These are phyloP conservation scores for Solanum hybrid DNA, from an alignment of 305 asterid genomes.

Conservation along the genomic window DNA sequence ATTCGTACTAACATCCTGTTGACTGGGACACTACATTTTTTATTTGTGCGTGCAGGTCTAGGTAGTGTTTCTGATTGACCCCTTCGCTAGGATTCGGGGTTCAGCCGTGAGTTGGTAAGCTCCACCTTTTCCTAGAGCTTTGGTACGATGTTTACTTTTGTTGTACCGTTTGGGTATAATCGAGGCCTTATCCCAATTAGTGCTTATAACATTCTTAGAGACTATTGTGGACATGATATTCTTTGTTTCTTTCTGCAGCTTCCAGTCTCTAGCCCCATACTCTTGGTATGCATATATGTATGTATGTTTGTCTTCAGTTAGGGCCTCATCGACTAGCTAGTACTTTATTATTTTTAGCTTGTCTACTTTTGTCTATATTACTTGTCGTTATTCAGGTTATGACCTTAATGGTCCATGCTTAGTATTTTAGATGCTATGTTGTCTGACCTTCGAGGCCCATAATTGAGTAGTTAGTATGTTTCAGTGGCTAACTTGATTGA, in stretches of 20 bases:
- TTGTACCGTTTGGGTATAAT: not conserved
- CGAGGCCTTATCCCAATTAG: not conserved
- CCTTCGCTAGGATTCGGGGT: not conserved
- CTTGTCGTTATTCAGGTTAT: too few species aligned
- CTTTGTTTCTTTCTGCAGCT: not conserved
- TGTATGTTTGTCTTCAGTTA: too few species aligned
- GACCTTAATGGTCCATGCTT: too few species aligned
- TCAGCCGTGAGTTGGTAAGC: not conserved
- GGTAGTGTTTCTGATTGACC: not conserved
- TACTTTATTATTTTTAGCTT: too few species aligned
- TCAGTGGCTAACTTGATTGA: too few species aligned
- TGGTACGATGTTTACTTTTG: not conserved
- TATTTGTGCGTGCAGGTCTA: not conserved
- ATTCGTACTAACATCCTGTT: not conserved
- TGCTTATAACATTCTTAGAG: not conserved
- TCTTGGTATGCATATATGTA: too few species aligned
- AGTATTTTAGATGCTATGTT: too few species aligned
- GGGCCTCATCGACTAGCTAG: too few species aligned
- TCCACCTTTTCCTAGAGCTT: not conserved
- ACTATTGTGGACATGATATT: not conserved
- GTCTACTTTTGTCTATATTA: too few species aligned
- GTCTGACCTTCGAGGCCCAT: too few species aligned
- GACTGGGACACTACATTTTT: too few species aligned
- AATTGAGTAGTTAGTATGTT: too few species aligned
- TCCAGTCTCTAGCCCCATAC: not conserved